Evolutionary conservation across 75 land plant genomes (phyloP).

Genomic region (Cunninghamia lanceolata): DNA sequence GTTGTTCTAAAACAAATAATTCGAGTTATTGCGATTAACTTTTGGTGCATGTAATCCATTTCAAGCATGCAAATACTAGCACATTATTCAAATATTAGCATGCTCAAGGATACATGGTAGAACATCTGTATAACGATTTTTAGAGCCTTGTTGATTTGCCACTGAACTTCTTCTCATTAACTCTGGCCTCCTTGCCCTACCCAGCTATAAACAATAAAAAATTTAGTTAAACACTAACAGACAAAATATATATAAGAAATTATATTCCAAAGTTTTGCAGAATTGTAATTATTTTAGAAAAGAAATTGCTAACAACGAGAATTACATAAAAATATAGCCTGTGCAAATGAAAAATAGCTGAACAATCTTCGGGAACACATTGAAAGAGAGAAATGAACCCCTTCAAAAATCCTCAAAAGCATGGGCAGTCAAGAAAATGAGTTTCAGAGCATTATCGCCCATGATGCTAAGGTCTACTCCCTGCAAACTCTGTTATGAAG

Average conservation of each 20-base stretch:
- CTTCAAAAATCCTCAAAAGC: background rate
- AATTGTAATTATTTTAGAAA: background rate
- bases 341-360: background rate
- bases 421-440: background rate
- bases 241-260: background rate
- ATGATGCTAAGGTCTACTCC: background rate
- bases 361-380: background rate
- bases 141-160: conserved; percentile 52
- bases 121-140: conserved; percentile 83
- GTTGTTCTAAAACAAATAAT: background rate
- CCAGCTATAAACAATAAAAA: conserved; percentile 23
- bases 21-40: background rate
- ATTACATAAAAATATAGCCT: background rate
- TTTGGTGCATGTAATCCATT: background rate
- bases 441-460: background rate
- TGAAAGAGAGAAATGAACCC: background rate
- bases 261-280: background rate
- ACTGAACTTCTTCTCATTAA: conserved; percentile 33
- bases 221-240: background rate
- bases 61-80: background rate
- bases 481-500: background rate
- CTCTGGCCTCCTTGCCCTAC: conserved; percentile 33
- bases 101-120: conserved; percentile 65
- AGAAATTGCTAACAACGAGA: background rate
- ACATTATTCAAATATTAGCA: background rate